A percentile compares a stretch with the other conserved stretches of the same genome.
These are phyloP conservation scores for Ormosia emarginata DNA, from an alignment of 306 rosid genomes.

Conservation along the genomic window DNA sequence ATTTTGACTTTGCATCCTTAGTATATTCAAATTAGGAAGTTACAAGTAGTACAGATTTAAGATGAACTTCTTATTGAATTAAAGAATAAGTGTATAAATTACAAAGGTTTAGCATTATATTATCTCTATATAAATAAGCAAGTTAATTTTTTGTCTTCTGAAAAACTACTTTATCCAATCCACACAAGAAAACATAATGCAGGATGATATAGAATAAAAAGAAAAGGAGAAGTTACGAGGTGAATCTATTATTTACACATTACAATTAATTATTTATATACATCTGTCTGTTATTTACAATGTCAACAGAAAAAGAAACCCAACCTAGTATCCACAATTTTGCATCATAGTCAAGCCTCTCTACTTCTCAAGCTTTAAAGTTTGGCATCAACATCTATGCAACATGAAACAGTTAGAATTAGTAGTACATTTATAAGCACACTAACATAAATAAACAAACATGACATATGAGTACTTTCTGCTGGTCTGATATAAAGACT, in stretches of 20 bases:
- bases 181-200: not conserved
- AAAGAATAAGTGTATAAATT: not conserved
- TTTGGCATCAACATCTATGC: no score
- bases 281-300: conserved; percentile 59
- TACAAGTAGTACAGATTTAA: not conserved
- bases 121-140: not conserved
- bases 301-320: conserved; percentile 41
- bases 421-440: no score
- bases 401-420: no score
- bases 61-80: not conserved
- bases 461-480: no score
- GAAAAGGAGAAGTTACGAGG: not conserved
- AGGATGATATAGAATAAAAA: conserved; percentile 4
- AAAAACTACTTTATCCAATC: not conserved
- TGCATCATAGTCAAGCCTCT: conserved; percentile 44
- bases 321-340: conserved; percentile 46
- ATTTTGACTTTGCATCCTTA: not conserved
- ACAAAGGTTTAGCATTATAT: not conserved
- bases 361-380: conserved; percentile 50
- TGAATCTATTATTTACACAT: conserved; percentile 58
- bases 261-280: conserved; percentile 50
- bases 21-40: not conserved
- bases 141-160: not conserved
- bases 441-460: no score
- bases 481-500: no score